Evolutionary conservation across 371 early-diverging fungal genomes (phyloP).

Genomic region (Mucor lusitanicus): DNA sequence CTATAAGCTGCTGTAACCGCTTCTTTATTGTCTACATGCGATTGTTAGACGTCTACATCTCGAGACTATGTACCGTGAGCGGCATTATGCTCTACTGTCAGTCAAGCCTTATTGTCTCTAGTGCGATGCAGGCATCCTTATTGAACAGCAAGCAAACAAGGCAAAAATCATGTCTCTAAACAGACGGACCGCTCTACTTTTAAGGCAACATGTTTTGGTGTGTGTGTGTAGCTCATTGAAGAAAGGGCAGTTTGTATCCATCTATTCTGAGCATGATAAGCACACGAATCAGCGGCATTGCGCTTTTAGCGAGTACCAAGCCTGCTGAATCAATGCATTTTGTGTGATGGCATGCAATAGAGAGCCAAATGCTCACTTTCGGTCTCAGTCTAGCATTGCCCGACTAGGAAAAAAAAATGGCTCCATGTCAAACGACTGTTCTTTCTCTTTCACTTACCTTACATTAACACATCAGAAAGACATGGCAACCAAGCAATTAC

Average conservation of each 20-base stretch:
- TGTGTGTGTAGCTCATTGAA: not conserved
- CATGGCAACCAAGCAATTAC: constrained; percentile 4
- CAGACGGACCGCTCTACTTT: not conserved
- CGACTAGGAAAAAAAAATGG: not conserved
- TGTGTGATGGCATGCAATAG: too few species aligned
- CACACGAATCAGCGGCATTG: not conserved
- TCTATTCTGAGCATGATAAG: not conserved
- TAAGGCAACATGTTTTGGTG: not conserved
- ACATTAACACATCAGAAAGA: not conserved
- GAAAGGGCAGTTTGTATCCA: not conserved
- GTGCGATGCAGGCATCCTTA: not conserved
- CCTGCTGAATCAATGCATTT: too few species aligned
- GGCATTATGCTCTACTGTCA: too few species aligned
- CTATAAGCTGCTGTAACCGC: too few species aligned
- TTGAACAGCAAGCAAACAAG: too few species aligned
- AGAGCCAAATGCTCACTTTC: too few species aligned
- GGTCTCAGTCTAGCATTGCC: not conserved
- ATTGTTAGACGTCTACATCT: not conserved
- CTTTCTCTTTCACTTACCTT: not conserved
- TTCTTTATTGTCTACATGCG: not conserved
- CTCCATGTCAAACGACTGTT: not conserved
- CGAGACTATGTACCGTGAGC: not conserved
- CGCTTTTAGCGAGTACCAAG: not conserved
- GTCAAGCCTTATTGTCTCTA: too few species aligned
- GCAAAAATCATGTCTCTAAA: not conserved